Evolutionary conservation across 257 asterid genomes (phyloP).

Genomic region (Nyctanthes arbortristis): DNA sequence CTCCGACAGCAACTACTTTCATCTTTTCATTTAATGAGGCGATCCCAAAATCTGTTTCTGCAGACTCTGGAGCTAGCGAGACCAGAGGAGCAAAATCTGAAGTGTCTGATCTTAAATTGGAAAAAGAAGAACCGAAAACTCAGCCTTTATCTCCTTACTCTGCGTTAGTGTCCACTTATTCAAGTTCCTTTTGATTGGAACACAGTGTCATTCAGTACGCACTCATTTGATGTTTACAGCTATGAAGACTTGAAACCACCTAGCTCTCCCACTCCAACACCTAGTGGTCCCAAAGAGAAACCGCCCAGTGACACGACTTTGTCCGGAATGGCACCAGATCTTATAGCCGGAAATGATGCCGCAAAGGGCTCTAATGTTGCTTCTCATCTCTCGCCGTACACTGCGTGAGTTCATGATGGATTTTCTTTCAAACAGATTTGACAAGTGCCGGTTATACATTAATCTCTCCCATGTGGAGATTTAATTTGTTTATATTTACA

Average conservation of each 20-base stretch:
- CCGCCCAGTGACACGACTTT: conserved; percentile 26
- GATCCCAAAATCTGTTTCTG: not conserved
- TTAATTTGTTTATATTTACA: conserved; percentile 1
- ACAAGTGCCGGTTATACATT: not conserved
- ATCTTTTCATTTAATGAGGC: conserved; percentile 28
- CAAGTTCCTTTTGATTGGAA: not conserved
- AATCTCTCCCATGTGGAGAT: not conserved
- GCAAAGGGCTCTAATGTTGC: conserved; percentile 20
- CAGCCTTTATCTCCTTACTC: conserved; percentile 33
- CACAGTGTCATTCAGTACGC: conserved; percentile 9
- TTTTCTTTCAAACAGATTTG: not conserved
- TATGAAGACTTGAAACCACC: conserved; percentile 74
- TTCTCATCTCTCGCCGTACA: conserved; percentile 38
- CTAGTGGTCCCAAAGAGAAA: conserved; percentile 42
- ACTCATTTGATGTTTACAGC: conserved; percentile 33
- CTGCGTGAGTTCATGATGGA: conserved; percentile 37
- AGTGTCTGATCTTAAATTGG: conserved; percentile 2
- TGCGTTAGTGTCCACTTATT: conserved; percentile 12
- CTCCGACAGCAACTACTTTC: conserved; percentile 23
- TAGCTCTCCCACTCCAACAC: conserved; percentile 58
- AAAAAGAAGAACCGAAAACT: conserved; percentile 14
- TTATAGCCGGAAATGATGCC: conserved; percentile 34
- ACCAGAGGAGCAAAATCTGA: not conserved
- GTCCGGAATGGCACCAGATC: conserved; percentile 27
- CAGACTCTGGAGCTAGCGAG: conserved; percentile 2